A percentile compares a stretch with the other conserved stretches of the same genome.
Evolutionary conservation across 2,329 filamentous ascomycete genomes (phyloP).

Genomic region (Cercospora sojina): DNA sequence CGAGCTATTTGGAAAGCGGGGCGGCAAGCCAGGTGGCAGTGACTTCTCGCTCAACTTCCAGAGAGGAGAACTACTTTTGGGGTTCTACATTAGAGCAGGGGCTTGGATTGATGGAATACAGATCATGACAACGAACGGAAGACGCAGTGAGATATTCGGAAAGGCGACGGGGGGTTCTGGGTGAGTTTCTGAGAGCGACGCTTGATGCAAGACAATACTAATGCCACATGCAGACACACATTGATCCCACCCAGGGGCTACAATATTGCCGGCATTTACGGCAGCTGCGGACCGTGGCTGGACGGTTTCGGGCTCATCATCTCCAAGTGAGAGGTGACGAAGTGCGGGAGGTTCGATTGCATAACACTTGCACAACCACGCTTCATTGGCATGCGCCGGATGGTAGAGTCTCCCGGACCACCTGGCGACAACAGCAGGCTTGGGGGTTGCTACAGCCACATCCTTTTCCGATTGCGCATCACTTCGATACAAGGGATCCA

Average conservation of each 20-base stretch:
- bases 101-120: conserved; percentile 86
- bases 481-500: background rate
- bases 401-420: background rate
- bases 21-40: conserved; percentile 67
- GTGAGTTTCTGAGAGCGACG: conserved; percentile 56
- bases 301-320: conserved; percentile 85
- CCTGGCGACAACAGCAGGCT: background rate
- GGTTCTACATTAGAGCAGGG: conserved; percentile 79
- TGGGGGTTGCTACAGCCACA: background rate
- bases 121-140: conserved; percentile 83
- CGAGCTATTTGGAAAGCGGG: conserved; percentile 82
- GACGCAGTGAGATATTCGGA: conserved; percentile 81
- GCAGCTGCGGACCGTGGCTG: conserved; percentile 76
- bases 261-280: conserved; percentile 81
- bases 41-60: conserved; percentile 80
- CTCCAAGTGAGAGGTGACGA: conserved; percentile 5
- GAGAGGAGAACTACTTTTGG: conserved; percentile 80
- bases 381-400: background rate
- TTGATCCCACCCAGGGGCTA: conserved; percentile 88
- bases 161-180: conserved; percentile 75
- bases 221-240: conserved; percentile 62
- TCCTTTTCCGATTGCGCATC: background rate
- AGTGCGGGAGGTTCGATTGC: background rate
- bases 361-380: conserved; percentile 2
- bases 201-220: conserved; percentile 22